Conservation (phyloP, 306 rosid genomes). For the Citrullus colocynthis region DNA sequence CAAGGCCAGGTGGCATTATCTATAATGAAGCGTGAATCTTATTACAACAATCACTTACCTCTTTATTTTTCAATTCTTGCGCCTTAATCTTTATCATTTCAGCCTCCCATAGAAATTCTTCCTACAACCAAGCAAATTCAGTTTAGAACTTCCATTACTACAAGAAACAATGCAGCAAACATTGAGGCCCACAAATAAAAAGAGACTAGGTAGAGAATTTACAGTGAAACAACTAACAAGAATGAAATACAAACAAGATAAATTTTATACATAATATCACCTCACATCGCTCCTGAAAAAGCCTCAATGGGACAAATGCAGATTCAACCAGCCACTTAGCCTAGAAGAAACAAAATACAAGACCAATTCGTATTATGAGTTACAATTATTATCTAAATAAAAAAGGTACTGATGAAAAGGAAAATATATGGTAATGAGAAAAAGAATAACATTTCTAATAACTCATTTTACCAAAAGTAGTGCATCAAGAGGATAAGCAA, state of each 20-base stretch:
- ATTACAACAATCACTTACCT: conserved; percentile 33
- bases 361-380: not conserved
- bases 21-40: not conserved
- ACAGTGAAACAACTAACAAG: not conserved
- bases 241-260: not conserved
- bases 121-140: conserved; percentile 32
- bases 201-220: not conserved
- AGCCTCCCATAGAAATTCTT: conserved; percentile 94
- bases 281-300: conserved; percentile 97
- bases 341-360: conserved; percentile 20
- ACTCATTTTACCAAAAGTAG: not conserved
- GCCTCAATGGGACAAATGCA: conserved; percentile 66
- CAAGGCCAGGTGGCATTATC: not conserved
- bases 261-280: conserved; percentile 18
- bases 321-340: conserved; percentile 96
- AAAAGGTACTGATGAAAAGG: not conserved
- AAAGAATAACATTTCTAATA: not conserved
- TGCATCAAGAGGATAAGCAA: not conserved
- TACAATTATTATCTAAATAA: not conserved
- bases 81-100: conserved; percentile 94
- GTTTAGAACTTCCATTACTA: not conserved
- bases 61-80: conserved; percentile 92
- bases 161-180: not conserved
- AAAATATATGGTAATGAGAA: not conserved
- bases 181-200: not conserved